Evolutionary conservation across 208 protist species (phyloP), one percentile per base, ranked within the genome.

Genomic region (Tritrichomonas foetus): DNA sequence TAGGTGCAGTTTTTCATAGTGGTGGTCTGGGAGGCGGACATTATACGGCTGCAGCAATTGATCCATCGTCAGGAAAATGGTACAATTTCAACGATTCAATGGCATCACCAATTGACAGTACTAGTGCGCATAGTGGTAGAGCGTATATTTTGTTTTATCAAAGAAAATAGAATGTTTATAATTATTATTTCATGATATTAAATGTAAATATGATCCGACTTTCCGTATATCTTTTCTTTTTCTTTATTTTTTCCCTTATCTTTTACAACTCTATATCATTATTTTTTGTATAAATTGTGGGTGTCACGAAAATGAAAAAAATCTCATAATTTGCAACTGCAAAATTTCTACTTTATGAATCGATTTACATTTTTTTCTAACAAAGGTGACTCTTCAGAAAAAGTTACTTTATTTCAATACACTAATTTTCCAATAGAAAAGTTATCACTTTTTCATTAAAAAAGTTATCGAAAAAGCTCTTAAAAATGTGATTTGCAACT

Each of bases 1-100:
- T 55, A 5, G 75, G 75, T 30, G 47, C 25, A 9, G 36, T 53
- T 22, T 55, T 55, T 49, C 75, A 84, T n/a, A 50, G 13, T 5
- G 75, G 75, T 33, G 75, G 75, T 30, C 36, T 84, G 5, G 75
- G 75, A 84, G 75, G 75, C 9, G 75, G 75, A 49, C 75, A 84
- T 84, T 84, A 84, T 53, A 84, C 75, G 5, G 75, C 75, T 30
- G 36, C 36, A 49, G 75, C 36, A 16, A 50, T 55, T 36, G 47
- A 84, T 36, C 75, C 11, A 49, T 5, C 36, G 13, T 36, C 36
- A 55, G 39, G 39, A 3, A 33, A 3, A 33, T 84, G 75, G 75
- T 84, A 84, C 25, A 27, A 84, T 36, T 53, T 84, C 36, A 84
- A 49, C 49, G 75, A 84, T 49, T 72, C 64, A 33, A 72, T 20